These are phyloP conservation scores for Cinnamomum chago DNA, from an alignment of 164 flowering plant species.

Conservation along the genomic window DNA sequence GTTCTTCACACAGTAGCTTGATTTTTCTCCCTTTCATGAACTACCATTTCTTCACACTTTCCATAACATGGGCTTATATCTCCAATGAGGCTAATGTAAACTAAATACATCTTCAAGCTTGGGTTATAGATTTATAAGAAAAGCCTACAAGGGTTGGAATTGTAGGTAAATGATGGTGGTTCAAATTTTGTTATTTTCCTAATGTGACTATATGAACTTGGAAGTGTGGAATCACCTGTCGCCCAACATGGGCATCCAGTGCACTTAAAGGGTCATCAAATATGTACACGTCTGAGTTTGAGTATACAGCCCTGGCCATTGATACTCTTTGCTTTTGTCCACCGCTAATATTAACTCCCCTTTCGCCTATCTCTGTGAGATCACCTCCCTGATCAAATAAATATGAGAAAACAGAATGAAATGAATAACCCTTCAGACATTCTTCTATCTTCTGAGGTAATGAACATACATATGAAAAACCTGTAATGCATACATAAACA, in stretches of 20 bases:
- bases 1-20: conserved; percentile 3
- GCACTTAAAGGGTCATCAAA: conserved; percentile 99
- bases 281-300: conserved; percentile 84
- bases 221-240: conserved; percentile 53
- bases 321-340: conserved; percentile 99
- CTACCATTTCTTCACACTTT: background rate
- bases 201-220: background rate
- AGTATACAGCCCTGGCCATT: conserved; percentile 97
- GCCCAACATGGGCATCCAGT: conserved; percentile 94
- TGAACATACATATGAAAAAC: background rate
- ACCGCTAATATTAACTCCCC: conserved; percentile 98
- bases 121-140: background rate
- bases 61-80: background rate
- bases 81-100: background rate
- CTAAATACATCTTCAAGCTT: background rate
- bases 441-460: background rate
- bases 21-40: background rate
- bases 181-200: background rate
- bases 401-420: conserved; percentile 1
- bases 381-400: conserved; percentile 79
- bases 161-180: background rate
- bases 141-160: background rate
- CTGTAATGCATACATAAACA: background rate
- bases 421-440: background rate
- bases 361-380: conserved; percentile 99